phyloP scores from a whole-genome alignment of 2,329 filamentous ascomycete species.

The Trichoderma aggressivum region DNA sequence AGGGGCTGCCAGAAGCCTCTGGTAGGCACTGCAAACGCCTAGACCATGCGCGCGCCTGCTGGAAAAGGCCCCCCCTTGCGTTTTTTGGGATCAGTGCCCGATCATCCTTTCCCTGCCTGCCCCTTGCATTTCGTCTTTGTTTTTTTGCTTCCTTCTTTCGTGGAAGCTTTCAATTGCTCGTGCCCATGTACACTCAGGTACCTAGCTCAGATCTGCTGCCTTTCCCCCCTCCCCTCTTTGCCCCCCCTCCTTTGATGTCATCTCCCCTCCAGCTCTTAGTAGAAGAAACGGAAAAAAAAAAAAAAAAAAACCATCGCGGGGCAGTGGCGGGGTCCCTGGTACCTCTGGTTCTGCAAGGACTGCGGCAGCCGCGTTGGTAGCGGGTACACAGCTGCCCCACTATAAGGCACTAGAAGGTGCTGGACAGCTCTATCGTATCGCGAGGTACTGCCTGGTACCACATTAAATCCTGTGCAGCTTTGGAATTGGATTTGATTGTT shows the following conservation, averaged over 20 bases:
- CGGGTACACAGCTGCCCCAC: slow-evolving; percentile 16
- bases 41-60: slow-evolving; percentile 15
- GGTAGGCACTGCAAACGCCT: slow-evolving; percentile 26
- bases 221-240: background rate
- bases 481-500: background rate
- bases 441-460: background rate
- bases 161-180: background rate
- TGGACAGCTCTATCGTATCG: slow-evolving; percentile 6
- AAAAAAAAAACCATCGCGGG: slow-evolving; percentile 20
- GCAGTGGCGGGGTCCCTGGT: slow-evolving; percentile 11
- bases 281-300: too few species aligned
- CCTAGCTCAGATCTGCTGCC: background rate
- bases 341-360: background rate
- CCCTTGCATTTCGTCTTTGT: background rate
- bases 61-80: background rate
- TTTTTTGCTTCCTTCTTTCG: background rate
- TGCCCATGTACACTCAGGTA: background rate
- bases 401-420: slow-evolving; percentile 14
- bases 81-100: background rate
- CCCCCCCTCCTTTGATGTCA: slow-evolving; percentile 17
- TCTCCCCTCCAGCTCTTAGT: slow-evolving; percentile 17
- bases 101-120: background rate
- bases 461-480: background rate
- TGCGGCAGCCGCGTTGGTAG: background rate
- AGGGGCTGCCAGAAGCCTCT: slow-evolving; percentile 37